Base-by-base conservation (phyloP, 257 asterid genomes). In the Apocynum venetum region DNA sequence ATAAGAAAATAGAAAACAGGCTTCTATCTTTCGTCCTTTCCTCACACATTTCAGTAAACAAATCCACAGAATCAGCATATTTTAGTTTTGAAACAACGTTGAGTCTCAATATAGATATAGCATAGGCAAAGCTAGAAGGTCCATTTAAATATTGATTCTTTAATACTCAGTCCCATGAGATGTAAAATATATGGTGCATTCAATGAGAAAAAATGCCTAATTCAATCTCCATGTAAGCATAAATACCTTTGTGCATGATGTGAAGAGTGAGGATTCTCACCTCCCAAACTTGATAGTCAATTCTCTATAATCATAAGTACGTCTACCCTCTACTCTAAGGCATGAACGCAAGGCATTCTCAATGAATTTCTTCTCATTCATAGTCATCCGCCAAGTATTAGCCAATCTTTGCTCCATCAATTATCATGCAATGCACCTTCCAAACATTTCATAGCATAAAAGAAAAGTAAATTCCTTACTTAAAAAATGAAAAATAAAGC, bases 251-350 rank as follows among this genome's bases (percentile, higher is more conserved):
- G 8, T 14, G 40, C 2, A 19, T 3, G 31, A 51, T 6, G 6
- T 47, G 14, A 19, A 49, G 36, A 12, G 25, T 4, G 77, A 59
- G 17, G 76, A 46, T 55, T 48, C 88, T 80, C 87, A 91, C 98
- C 92, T 81, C 51, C 96, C 97, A 61, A 91, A 91, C 88, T 88
- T 90, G 85, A 95, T 82, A 7, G 82, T 85, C 51, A 95, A 74
- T 25, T 85, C 86, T 43, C 98, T 88, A 77, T 87, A 91, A 78
- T 95, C 98, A 82, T 90, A 95, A 10, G 94, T 97, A 47, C 89
- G 87, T n/a, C 98, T 96, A 4, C 98, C 97, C 77, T 95, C 99
- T 44, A 84, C 79, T 86, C 99, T 90, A 35, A 95, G 89, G 81
- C 90, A 97, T 31, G 96, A 88, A 64, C 68, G 90, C 82, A 95